Percentiles rank a stretch among this genome's conserved stretches.
phyloP scores from a whole-genome alignment of 2,329 filamentous ascomycete genomes.

The Penicillium corylophilum region DNA sequence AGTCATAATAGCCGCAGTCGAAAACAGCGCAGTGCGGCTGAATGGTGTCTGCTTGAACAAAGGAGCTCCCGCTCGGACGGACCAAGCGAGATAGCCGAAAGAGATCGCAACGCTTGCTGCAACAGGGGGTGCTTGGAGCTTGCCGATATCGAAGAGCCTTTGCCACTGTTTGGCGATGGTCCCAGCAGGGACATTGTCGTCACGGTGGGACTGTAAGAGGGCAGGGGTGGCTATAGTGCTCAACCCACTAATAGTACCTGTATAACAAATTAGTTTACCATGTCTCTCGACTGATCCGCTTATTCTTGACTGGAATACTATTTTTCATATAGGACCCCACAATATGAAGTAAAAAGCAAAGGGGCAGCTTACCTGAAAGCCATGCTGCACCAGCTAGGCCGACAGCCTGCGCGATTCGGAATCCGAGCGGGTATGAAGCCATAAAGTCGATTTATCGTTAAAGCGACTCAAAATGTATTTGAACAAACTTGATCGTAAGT shows the following conservation, averaged over 20 bases:
- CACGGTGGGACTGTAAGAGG: constrained; percentile 21
- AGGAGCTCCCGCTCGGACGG: constrained; percentile 15
- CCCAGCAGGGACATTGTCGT: constrained; percentile 8
- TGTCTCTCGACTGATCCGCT: neutral
- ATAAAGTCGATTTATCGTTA: no score
- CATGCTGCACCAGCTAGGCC: constrained; percentile 32
- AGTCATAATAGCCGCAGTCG: constrained; percentile 28
- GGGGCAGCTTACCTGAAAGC: constrained; percentile 25
- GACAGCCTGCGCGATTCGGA: constrained; percentile 28
- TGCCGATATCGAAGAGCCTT: constrained; percentile 22
- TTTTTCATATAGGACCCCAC: neutral
- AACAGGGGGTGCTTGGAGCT: constrained; percentile 26
- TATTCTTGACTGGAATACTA: neutral
- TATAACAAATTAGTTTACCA: neutral
- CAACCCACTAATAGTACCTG: constrained; percentile 30
- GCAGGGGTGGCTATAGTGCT: constrained; percentile 26
- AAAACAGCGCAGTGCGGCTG: constrained; percentile 22
- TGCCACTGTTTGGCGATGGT: constrained; percentile 19
- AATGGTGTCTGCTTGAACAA: constrained; percentile 12
- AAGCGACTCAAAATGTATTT: no score
- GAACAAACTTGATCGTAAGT: neutral
- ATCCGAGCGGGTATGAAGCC: constrained; percentile 18
- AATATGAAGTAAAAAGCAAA: neutral
- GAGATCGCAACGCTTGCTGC: constrained; percentile 19
- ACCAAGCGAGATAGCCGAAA: constrained; percentile 33